Conservation (phyloP, 768 basidiomycete genomes). For the Russula abietina region DNA sequence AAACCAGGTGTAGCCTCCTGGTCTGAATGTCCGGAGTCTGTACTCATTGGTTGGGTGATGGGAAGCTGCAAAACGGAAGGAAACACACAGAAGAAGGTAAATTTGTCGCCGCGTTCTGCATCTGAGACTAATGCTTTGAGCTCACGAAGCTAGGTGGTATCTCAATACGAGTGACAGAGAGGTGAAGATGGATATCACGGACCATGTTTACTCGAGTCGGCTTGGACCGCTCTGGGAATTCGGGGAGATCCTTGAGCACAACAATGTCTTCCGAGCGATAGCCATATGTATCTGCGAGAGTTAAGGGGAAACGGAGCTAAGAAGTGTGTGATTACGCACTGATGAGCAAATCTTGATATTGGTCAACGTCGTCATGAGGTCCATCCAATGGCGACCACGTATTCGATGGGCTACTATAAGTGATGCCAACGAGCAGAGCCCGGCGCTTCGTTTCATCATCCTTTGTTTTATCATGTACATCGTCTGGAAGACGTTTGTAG, state of each 20-base stretch:
- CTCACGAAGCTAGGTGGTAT: constrained; percentile 18
- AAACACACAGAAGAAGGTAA: constrained; percentile 29
- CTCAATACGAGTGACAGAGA: not conserved
- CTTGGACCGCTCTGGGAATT: not conserved
- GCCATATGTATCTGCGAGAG: constrained; percentile 15
- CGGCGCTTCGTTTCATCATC: too few species aligned
- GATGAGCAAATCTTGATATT: constrained; percentile 11
- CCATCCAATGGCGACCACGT: constrained; percentile 7
- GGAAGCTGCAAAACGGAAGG: not conserved
- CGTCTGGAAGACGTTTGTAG: too few species aligned
- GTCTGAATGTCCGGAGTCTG: constrained; percentile 28
- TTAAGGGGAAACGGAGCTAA: not conserved
- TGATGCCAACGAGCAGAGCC: constrained; percentile 26
- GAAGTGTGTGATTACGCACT: not conserved
- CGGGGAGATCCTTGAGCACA: constrained; percentile 18
- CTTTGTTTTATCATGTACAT: too few species aligned
- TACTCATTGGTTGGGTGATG: not conserved
- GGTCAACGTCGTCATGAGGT: constrained; percentile 22
- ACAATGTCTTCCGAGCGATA: constrained; percentile 21
- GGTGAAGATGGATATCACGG: not conserved
- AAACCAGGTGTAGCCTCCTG: not conserved
- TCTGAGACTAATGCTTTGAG: constrained; percentile 22
- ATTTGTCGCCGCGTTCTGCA: constrained; percentile 26
- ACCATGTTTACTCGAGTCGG: constrained; percentile 24
- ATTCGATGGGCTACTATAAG: constrained; percentile 1